phyloP scores from a whole-genome alignment of 768 basidiomycete genomes.

The Cystofilobasidium ferigula region DNA sequence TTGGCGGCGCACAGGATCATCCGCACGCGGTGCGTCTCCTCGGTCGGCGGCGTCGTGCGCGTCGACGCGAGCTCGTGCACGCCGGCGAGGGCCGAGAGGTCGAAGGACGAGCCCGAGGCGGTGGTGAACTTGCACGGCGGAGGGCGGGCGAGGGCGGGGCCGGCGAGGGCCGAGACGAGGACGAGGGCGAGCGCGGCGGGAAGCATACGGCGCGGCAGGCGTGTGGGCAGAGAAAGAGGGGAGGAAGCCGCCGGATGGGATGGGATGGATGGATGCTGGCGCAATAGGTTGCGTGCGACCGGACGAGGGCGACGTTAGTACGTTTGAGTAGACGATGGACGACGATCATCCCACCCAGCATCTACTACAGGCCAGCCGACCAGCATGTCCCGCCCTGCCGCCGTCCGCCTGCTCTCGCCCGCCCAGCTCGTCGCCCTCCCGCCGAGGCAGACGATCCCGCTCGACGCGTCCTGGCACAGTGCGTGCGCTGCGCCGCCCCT shows the following conservation, averaged over 20 bases:
- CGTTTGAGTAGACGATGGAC: no score
- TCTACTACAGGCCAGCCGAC: not conserved
- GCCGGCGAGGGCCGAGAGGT: slow-evolving; percentile 7
- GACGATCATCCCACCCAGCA: not conserved
- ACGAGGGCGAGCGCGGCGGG: slow-evolving; percentile 5
- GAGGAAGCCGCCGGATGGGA: no score
- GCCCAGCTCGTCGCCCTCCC: not conserved
- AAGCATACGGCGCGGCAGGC: not conserved
- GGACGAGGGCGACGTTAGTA: not conserved
- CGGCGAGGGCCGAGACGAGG: not conserved
- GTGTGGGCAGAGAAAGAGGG: no score
- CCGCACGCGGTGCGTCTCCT: slow-evolving; percentile 30
- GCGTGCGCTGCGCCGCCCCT: not conserved
- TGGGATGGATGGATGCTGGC: no score
- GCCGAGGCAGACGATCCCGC: not conserved
- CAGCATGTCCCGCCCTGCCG: not conserved
- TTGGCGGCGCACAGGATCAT: slow-evolving; percentile 33
- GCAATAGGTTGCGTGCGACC: no score
- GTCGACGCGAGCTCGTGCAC: not conserved
- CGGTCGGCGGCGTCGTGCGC: slow-evolving; percentile 35
- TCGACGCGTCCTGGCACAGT: slow-evolving; percentile 24
- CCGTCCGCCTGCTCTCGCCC: slow-evolving; percentile 8
- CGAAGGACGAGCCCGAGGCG: slow-evolving; percentile 2
- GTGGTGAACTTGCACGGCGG: not conserved
- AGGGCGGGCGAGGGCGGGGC: not conserved